Evolutionary conservation across 2,329 filamentous ascomycete genomes (phyloP).

Genomic region (Diaporthe citriasiana): DNA sequence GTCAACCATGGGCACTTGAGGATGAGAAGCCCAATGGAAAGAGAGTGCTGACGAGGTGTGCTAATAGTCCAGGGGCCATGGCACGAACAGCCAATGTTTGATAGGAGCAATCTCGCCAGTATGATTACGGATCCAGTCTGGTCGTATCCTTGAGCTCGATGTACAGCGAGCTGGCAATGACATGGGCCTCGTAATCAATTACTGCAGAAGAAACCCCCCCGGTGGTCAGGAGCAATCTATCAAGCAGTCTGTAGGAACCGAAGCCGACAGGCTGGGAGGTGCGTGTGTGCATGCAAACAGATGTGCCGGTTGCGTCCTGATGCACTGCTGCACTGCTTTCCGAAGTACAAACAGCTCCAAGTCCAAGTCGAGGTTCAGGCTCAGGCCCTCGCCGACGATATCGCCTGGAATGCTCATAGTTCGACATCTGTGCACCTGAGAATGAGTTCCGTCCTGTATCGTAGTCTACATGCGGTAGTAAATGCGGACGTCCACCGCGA

Average conservation of each 20-base stretch:
- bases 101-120: slow-evolving; percentile 42
- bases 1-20: neutral
- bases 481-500: slow-evolving; percentile 7
- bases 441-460: neutral
- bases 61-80: slow-evolving; percentile 33
- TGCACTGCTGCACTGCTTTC: neutral
- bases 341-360: neutral
- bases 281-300: neutral
- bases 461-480: neutral
- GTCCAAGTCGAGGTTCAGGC: neutral
- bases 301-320: slow-evolving; percentile 12
- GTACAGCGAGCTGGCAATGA: slow-evolving; percentile 16
- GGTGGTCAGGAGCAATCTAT: slow-evolving; percentile 7
- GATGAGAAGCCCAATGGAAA: slow-evolving; percentile 28
- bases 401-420: neutral
- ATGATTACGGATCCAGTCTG: slow-evolving; percentile 39
- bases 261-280: neutral
- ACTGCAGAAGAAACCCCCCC: slow-evolving; percentile 8
- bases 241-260: slow-evolving; percentile 6
- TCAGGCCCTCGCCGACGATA: neutral
- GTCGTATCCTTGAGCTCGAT: slow-evolving; percentile 24
- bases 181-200: slow-evolving; percentile 39
- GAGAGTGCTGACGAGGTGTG: slow-evolving; percentile 13
- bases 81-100: slow-evolving; percentile 28
- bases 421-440: slow-evolving; percentile 2